These are phyloP conservation scores for Elsinoe perseae DNA, from an alignment of 2,329 filamentous ascomycete genomes.

Conservation along the genomic window DNA sequence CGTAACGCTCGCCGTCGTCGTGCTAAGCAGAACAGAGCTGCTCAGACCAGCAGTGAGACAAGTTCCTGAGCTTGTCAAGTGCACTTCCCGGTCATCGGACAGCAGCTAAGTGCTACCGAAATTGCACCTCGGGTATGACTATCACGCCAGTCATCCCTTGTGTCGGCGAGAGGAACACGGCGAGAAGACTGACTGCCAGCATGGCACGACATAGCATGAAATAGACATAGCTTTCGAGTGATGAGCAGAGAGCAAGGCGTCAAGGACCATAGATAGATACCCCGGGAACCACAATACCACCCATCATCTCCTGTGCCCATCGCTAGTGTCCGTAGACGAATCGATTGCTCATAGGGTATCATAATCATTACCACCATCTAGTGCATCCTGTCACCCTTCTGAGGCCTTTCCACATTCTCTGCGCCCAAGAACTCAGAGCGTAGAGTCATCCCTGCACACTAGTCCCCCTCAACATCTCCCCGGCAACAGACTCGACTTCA, in stretches of 20 bases:
- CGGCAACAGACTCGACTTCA: background rate
- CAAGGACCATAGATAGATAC: background rate
- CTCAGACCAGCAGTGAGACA: background rate
- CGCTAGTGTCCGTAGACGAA: background rate
- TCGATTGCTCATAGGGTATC: conserved; percentile 12
- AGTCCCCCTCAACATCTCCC: conserved; percentile 1
- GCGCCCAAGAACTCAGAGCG: background rate
- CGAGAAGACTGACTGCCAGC: too few relatives aligned
- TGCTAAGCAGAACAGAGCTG: background rate
- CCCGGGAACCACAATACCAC: background rate
- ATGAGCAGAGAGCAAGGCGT: background rate
- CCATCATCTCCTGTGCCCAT: too few relatives aligned
- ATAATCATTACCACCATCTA: background rate
- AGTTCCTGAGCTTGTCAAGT: background rate
- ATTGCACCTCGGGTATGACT: too few relatives aligned
- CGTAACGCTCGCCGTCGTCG: background rate
- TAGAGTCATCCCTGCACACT: background rate
- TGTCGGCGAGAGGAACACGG: too few relatives aligned
- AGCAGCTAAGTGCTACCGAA: too few relatives aligned
- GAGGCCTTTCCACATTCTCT: background rate
- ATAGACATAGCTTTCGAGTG: too few relatives aligned
- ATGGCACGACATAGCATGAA: too few relatives aligned
- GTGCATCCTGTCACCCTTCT: background rate
- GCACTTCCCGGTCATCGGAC: too few relatives aligned
- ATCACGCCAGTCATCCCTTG: too few relatives aligned